Evolutionary conservation across 2,329 filamentous ascomycete genomes (phyloP), one percentile per base, ranked within the genome.

Genomic region (Malbranchea zuffiana): DNA sequence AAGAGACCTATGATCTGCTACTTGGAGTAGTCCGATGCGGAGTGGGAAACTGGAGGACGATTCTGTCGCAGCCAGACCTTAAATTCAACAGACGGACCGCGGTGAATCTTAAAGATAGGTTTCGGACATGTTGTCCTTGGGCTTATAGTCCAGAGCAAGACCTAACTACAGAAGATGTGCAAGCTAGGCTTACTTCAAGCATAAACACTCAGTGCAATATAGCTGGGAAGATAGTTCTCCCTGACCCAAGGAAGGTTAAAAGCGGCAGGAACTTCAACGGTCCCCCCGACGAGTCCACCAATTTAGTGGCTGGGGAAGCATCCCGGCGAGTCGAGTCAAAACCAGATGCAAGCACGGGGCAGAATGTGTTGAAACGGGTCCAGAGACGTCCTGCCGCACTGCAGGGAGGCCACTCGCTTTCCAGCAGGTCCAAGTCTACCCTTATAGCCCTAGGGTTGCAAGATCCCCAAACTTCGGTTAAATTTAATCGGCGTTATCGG

Each of bases 1-100:
- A 74, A 44, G 75, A 80, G 52, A 78, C 74, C 1, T 63, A 61
- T 18, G 63, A 71, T 44, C 52, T 80, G 17, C 57, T 78, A 8
- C 60, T 66, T 39, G 75, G 75, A 0, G 75, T 78, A 6, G 64
- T 69, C 24, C 69, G 66, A 43, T 76, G 72, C 47, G 75, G 75
- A 1, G 72, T 78, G 42, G 75, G 75, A 3, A 75, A 67, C 44
- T 80, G 75, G 75, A 78, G 74, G 39, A 69, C 68, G 44, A 78
- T 80, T 12, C 51, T 78, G 17, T 61, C 70, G 3, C 69, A 72
- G 44, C 53, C 68, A 11, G 70, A 75, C 21, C 70, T 73, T 40
- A 59, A 57, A 3, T 79, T 80, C 49, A 64, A 73, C 42, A 62
- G 67, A 7, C 63, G 75, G 18, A 75, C 67, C n/a, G 68, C 74